These are phyloP conservation scores for Aethionema arabicum DNA, from an alignment of 345 rosid genomes.

Conservation along the genomic window DNA sequence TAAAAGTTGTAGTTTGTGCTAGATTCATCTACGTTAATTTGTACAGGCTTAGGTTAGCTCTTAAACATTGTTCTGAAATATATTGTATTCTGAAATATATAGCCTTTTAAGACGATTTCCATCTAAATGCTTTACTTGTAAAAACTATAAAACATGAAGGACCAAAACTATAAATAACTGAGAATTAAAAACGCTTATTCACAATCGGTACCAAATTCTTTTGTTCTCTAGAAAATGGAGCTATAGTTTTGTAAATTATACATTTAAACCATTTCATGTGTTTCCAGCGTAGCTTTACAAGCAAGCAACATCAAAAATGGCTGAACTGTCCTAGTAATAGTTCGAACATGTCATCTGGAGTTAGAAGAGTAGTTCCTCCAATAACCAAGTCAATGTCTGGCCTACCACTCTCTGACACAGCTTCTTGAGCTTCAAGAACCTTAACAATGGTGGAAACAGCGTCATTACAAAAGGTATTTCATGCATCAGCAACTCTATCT, in stretches of 20 bases:
- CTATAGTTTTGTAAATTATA: slow-evolving; percentile 1
- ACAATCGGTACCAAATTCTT: slow-evolving; percentile 4
- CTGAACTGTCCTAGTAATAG: slow-evolving; percentile 62
- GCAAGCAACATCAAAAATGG: slow-evolving; percentile 44
- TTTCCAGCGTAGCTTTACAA: slow-evolving; percentile 5
- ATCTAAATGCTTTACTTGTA: neutral
- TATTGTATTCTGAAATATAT: no score
- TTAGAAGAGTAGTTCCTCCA: slow-evolving; percentile 93
- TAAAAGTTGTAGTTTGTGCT: no score
- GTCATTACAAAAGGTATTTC: neutral
- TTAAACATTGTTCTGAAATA: no score
- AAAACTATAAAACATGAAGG: slow-evolving; percentile 13
- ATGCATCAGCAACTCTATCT: no score
- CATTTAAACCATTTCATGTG: neutral
- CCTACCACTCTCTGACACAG: slow-evolving; percentile 73
- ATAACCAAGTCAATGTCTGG: slow-evolving; percentile 70
- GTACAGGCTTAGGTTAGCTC: no score
- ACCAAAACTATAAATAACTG: slow-evolving; percentile 2
- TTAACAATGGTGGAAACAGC: slow-evolving; percentile 25
- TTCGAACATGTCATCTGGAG: slow-evolving; percentile 84
- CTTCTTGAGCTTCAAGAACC: slow-evolving; percentile 84
- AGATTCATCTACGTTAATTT: no score
- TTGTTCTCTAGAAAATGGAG: slow-evolving; percentile 21
- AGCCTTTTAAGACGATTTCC: slow-evolving; percentile 14
- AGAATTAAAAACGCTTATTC: neutral